Evolutionary conservation across 2,329 filamentous ascomycete genomes (phyloP), one percentile per base, ranked within the genome.

Genomic region (Zymoseptoria tritici): DNA sequence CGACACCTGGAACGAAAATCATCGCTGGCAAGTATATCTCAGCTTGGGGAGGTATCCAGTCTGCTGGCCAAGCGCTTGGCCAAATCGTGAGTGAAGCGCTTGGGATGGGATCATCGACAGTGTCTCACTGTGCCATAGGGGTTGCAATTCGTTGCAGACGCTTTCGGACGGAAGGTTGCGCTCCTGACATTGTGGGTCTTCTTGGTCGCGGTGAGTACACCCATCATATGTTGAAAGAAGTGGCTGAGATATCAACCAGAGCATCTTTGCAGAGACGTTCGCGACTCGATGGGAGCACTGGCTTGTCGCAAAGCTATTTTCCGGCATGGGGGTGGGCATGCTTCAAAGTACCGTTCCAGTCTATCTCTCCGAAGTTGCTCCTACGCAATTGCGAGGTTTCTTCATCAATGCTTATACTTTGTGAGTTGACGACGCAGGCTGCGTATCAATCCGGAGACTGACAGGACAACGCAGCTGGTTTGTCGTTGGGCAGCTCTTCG

Each of bases 321-420:
- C 61, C 7, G 77, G 77, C 11, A 74, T 77, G 58, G 77, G 75
- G 3, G 74, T 78, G 0, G 77, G 77, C 2, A 75, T 75, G 63
- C 65, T 79, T 3, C 76, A 78, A 57, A 72, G 74, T 7, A 78
- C 76, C 0, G 59, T 79, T 31, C 76, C 76, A 0, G 70, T 75
- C 0, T 79, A 78, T 58, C 70, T 79, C 4, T 70, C 76, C 2
- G 77, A 79, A 59, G 67, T 75, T 0, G 73, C 77, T 0, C 77
- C 77, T 0, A 73, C 74, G 0, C 73, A 75, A 7, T 68, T 78
- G 1, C 70, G 76, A 19, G 78, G 77, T 20, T 72, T 74, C 13
- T 57, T 67, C 3, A 71, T 78, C 36, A 77, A 78, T 62, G 68
- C 70, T 6, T 77, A 78, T 59, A 76, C 69, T 55, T 73, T 78